These are phyloP conservation scores for Neurospora crassa DNA, from an alignment of 2,329 filamentous ascomycete genomes.

Conservation along the genomic window DNA sequence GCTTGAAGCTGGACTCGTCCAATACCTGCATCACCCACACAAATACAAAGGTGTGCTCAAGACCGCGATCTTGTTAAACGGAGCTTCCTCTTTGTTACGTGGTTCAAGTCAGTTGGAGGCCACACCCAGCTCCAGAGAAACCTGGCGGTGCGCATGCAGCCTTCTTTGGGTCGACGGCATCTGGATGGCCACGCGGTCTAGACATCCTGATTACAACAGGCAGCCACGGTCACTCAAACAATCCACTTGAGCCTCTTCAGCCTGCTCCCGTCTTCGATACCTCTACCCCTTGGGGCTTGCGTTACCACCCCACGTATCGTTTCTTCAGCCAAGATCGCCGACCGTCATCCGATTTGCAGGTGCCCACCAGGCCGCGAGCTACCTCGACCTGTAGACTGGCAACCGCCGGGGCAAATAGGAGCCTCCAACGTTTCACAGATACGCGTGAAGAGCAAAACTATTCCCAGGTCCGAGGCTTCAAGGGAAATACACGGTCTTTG, in stretches of 20 bases:
- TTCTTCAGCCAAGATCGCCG: neutral
- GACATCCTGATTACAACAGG: neutral
- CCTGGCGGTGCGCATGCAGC: neutral
- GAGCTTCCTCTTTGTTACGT: neutral
- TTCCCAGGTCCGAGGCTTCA: neutral
- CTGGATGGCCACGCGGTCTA: neutral
- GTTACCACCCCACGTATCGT: neutral
- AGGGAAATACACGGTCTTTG: neutral
- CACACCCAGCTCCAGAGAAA: neutral
- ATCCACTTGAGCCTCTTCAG: neutral
- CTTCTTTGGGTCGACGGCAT: neutral
- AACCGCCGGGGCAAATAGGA: neutral
- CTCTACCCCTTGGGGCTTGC: neutral
- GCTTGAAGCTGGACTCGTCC: neutral
- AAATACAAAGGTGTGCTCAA: neutral
- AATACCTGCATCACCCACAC: neutral
- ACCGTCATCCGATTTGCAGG: neutral
- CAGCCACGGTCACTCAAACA: neutral
- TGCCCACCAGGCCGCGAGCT: neutral
- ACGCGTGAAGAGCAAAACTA: neutral
- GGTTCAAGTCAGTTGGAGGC: neutral
- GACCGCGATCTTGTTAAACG: neutral
- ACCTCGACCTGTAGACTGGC: neutral
- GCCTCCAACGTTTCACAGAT: neutral
- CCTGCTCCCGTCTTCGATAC: neutral